Conservation (phyloP, 768 basidiomycete genomes). For the Leccinum obscurum region DNA sequence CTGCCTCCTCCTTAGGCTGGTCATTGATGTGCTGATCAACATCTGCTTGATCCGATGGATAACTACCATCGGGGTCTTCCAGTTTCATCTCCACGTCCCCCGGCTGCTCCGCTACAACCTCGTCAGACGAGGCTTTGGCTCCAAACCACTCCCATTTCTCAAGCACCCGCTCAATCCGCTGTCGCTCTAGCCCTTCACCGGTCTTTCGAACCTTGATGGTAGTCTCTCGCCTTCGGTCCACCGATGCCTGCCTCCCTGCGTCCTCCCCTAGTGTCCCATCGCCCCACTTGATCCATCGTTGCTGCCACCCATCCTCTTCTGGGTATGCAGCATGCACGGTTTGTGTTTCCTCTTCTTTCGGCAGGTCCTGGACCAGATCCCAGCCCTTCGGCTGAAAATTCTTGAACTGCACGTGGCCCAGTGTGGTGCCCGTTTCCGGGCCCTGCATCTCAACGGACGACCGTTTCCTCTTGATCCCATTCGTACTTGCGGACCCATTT, state of each 20-base stretch:
- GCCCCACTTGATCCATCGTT: conserved; percentile 43
- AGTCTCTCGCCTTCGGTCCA: conserved; percentile 47
- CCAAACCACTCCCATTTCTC: conserved; percentile 67
- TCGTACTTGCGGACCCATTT: conserved; percentile 27
- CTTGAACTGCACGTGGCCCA: conserved; percentile 43
- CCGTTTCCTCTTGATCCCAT: conserved; percentile 42
- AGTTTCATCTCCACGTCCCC: conserved; percentile 34
- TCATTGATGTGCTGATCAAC: conserved; percentile 4
- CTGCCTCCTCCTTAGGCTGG: conserved; percentile 10
- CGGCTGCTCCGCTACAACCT: conserved; percentile 2
- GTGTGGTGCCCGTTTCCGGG: conserved; percentile 12
- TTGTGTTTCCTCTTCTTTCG: conserved; percentile 42
- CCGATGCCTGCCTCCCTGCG: conserved; percentile 36
- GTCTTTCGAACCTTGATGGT: conserved; percentile 60
- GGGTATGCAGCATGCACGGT: conserved; percentile 42
- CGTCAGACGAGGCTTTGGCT: neutral
- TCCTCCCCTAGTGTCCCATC: conserved; percentile 30
- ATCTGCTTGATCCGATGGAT: conserved; percentile 5
- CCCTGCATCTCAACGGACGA: conserved; percentile 22
- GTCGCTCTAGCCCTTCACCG: conserved; percentile 60
- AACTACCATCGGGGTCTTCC: conserved; percentile 14
- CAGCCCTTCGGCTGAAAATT: conserved; percentile 71
- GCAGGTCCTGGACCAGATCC: conserved; percentile 52
- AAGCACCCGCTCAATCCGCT: conserved; percentile 64
- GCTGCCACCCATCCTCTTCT: conserved; percentile 43